Evolutionary conservation across 2,329 filamentous ascomycete genomes (phyloP).

Genomic region (Xylariaceae sp.): DNA sequence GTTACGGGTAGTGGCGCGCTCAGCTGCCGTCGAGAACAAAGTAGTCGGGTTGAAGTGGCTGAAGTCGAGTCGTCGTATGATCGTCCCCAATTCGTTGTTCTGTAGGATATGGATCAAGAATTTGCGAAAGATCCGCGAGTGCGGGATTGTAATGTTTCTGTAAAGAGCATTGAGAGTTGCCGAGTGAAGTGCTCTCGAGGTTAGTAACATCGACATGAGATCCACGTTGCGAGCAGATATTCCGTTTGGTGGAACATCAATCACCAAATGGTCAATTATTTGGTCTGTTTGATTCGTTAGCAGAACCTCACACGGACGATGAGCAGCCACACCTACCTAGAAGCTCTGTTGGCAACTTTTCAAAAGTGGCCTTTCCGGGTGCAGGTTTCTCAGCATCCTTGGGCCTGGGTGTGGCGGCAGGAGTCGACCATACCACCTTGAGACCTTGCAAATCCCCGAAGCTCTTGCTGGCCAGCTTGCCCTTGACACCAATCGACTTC

Average conservation of each 20-base stretch:
- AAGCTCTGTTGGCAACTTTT: conserved; percentile 66
- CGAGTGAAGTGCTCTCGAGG: conserved; percentile 70
- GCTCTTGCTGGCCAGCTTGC: conserved; percentile 57
- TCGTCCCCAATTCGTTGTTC: conserved; percentile 65
- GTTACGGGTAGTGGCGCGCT: conserved; percentile 71
- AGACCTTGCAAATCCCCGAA: conserved; percentile 55
- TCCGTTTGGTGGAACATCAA: conserved; percentile 71
- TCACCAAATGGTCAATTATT: conserved; percentile 70
- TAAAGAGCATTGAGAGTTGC: conserved; percentile 73
- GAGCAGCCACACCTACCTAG: conserved; percentile 51
- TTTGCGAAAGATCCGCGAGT: conserved; percentile 79
- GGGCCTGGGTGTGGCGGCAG: conserved; percentile 26
- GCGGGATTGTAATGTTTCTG: conserved; percentile 74
- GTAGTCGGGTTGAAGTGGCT: conserved; percentile 81
- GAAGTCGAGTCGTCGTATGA: conserved; percentile 77
- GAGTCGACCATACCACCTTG: conserved; percentile 50
- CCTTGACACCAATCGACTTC: conserved; percentile 58
- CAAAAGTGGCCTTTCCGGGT: conserved; percentile 54
- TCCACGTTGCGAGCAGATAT: conserved; percentile 74
- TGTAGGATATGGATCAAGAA: conserved; percentile 65
- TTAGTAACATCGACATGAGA: conserved; percentile 68
- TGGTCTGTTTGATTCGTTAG: conserved; percentile 43
- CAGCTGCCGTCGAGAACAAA: conserved; percentile 68
- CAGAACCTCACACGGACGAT: background rate
- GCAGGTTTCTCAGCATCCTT: conserved; percentile 29